A percentile compares a stretch with the other conserved stretches of the same genome.
Conservation (phyloP, 106 monocot genomes). For the Vanilla planifolia region DNA sequence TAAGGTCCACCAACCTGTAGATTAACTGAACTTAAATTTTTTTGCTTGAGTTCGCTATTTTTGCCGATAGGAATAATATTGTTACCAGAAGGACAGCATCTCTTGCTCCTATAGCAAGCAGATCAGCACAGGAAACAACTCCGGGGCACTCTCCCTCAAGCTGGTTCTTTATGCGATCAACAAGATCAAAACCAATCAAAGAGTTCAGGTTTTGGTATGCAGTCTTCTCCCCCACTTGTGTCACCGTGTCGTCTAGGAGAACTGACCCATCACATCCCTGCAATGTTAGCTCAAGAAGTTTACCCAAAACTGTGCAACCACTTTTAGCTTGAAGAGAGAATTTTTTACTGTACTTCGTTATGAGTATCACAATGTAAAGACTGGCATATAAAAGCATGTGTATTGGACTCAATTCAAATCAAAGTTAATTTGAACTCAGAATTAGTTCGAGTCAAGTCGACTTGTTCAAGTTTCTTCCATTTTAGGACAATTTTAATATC, state of each 20-base stretch:
- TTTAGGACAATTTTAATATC: too few relatives aligned
- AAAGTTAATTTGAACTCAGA: too few relatives aligned
- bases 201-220: slow-evolving; percentile 37
- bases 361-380: too few relatives aligned
- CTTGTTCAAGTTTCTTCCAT: too few relatives aligned
- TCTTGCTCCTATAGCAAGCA: slow-evolving; percentile 75
- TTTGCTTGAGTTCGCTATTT: not conserved
- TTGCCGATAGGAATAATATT: not conserved
- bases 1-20: slow-evolving; percentile 82
- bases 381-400: too few relatives aligned
- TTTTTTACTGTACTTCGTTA: too few relatives aligned
- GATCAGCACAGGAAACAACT: slow-evolving; percentile 75
- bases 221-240: slow-evolving; percentile 39
- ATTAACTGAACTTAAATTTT: not conserved
- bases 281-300: too few relatives aligned
- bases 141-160: slow-evolving; percentile 81
- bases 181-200: slow-evolving; percentile 43
- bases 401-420: too few relatives aligned
- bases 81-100: slow-evolving; percentile 70
- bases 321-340: too few relatives aligned
- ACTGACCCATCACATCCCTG: slow-evolving; percentile 78
- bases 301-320: too few relatives aligned
- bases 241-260: slow-evolving; percentile 48
- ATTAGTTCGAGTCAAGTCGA: too few relatives aligned
- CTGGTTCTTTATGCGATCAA: slow-evolving; percentile 57